Percentiles rank a stretch among this genome's conserved stretches.
phyloP scores from a whole-genome alignment of 768 basidiomycete species.

The Collybiopsis confluens region DNA sequence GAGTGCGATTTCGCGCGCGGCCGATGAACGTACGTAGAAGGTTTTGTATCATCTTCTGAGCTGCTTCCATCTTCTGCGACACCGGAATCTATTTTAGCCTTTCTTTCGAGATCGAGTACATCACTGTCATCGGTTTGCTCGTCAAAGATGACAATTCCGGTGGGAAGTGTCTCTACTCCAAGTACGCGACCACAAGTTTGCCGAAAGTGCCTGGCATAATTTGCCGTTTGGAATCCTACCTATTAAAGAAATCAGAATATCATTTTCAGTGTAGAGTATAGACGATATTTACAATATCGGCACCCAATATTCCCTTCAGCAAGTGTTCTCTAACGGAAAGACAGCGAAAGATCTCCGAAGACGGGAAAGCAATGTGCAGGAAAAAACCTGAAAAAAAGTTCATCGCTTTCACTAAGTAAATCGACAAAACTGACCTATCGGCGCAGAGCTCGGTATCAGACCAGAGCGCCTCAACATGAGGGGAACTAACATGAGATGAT shows the following conservation, averaged over 20 bases:
- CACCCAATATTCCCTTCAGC: slow-evolving; percentile 78
- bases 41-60: not conserved
- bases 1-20: not conserved
- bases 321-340: slow-evolving; percentile 74
- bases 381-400: slow-evolving; percentile 67
- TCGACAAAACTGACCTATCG: slow-evolving; percentile 43
- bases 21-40: not conserved
- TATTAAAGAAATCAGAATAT: not conserved
- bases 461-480: slow-evolving; percentile 69
- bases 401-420: not conserved
- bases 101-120: slow-evolving; percentile 10
- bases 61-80: not conserved
- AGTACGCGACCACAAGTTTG: slow-evolving; percentile 82
- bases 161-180: slow-evolving; percentile 76
- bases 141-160: slow-evolving; percentile 66
- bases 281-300: slow-evolving; percentile 16
- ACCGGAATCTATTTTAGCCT: slow-evolving; percentile 20
- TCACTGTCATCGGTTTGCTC: slow-evolving; percentile 21
- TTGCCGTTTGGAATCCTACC: slow-evolving; percentile 87
- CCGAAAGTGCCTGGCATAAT: slow-evolving; percentile 79
- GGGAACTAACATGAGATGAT: slow-evolving; percentile 93
- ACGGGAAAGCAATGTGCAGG: slow-evolving; percentile 95
- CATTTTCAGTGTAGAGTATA: not conserved
- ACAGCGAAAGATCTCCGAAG: slow-evolving; percentile 93
- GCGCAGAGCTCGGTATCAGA: slow-evolving; percentile 50